Percentiles rank a stretch among this genome's conserved stretches.
These are phyloP conservation scores for Candida oleophila DNA, from an alignment of 805 yeast genomes.

Conservation along the genomic window DNA sequence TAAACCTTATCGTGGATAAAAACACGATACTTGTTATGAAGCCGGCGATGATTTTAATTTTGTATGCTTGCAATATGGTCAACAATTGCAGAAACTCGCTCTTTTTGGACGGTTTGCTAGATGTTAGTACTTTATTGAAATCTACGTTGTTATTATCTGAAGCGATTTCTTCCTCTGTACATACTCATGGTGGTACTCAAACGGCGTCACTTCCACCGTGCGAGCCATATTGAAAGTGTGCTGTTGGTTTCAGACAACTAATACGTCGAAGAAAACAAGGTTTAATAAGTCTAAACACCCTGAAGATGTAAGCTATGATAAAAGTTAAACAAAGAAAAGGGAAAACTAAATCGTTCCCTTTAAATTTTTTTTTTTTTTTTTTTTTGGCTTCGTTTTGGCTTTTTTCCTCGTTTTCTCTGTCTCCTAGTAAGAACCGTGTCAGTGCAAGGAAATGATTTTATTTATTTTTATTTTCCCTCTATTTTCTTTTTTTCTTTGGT, in stretches of 20 bases:
- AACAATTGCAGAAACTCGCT: background rate
- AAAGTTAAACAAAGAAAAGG: background rate
- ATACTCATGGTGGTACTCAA: conserved; percentile 3
- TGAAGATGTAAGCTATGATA: background rate
- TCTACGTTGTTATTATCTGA: no score
- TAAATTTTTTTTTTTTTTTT: no score
- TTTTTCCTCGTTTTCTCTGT: background rate
- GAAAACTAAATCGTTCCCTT: background rate
- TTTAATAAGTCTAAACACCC: background rate
- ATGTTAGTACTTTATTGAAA: no score
- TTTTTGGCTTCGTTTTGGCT: background rate
- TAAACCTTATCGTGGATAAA: conserved; percentile 3
- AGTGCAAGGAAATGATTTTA: background rate
- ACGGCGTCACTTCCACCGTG: conserved; percentile 3
- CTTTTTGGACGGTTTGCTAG: background rate
- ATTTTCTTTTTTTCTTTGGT: no score
- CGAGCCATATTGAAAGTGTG: background rate
- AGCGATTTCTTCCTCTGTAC: background rate
- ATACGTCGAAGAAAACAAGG: background rate
- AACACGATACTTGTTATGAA: background rate
- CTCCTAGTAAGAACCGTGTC: no score
- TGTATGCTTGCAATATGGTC: background rate
- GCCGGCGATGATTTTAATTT: background rate
- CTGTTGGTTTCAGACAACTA: background rate
- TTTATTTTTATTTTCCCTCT: background rate